Base-by-base conservation (phyloP, 805 yeast species). In the Sugiyamaella americana region DNA sequence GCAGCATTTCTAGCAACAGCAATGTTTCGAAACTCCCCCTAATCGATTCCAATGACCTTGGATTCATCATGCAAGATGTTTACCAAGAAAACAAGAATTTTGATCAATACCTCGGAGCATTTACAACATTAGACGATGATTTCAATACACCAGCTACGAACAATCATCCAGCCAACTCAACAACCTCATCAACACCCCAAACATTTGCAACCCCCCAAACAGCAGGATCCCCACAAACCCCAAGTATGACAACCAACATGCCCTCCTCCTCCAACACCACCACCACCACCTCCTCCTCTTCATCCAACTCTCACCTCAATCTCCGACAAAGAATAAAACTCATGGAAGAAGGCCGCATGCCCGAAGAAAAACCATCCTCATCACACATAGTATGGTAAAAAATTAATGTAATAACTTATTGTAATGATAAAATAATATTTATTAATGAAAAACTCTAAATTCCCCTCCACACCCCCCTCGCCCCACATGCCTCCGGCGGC, bases 301-400 rank as follows among this genome's bases (percentile, higher is more conserved):
- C 32, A 26, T 8, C 11, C 32, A 13, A 13, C 8, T 26, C 32
- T n/a, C 50, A 40, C 17, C 40, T 54, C 37, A 52, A 56, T 34
- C 46, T 56, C 29, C 48, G 60, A 5, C 51, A 54, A 30, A 51
- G 60, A 17, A 57, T 57, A 18, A 47, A 52, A 32, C 26, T 57
- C 47, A 55, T 57, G 60, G 59, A 56, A 47, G 58, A 56, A 18
- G 58, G 57, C 20, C 24, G 43, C 29, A 24, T 46, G 26, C 46
- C 46, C 3, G 52, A 50, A 18, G 48, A 45, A 37, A 41, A 47
- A 8, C 51, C 48, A 29, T 43, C 49, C 5, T 43, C 48, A 18
- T 40, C 47, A 32, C 40, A 41, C 41, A 43, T 48, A 22, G 45
- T 48, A 43, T 48, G 51, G 51, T 48, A 41, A 26, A 8, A 13